Evolutionary conservation across 2,329 filamentous ascomycete genomes (phyloP), one percentile per base, ranked within the genome.

Genomic region (Penicillium sp.): DNA sequence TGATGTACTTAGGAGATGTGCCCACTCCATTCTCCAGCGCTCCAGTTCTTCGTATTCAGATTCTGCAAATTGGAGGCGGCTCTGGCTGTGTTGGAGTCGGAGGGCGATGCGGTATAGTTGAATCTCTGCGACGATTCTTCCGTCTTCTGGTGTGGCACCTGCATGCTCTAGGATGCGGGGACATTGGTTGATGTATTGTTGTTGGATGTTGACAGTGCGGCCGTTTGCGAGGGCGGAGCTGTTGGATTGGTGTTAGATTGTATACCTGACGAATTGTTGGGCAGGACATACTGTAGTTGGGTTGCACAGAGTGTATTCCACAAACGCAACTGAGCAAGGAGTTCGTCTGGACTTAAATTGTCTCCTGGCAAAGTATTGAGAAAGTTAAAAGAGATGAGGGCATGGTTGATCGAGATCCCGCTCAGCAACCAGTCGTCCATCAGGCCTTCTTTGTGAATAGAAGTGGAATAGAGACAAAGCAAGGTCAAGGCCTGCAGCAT

Each of bases 381-480:
- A 40, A 61, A 59, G 33, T 40, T 42, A 42, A 61, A 60, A 22
- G 57, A 56, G 31, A 51, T 53, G 22, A 60, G 51, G 28, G 64
- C 64, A 57, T 68, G 65, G 43, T 68, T 65, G 44, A 67, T 64
- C 29, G 64, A 64, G 53, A 65, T 64, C 50, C 64, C 64, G 57
- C 65, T 68, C 54, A 68, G 48, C 40, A 68, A 57, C 65, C 65
- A 68, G 57, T 63, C 63, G 40, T 68, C 65, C 56, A 68, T 64
- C 17, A 61, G 61, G 7, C 61, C 55, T 46, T 65, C 64, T 46
- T 65, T 66, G 34, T 67, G 63, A 6, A 64, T 58, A 3, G 62
- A 60, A 32, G 62, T 58, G 22, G 64, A 61, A 53, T 64, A 68
- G 39, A 67, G 52, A 42, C 63, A 64, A 24, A 67, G 61, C 13